Percentiles rank a stretch among this genome's conserved stretches.
Conservation (phyloP, 1,284 basidiomycete genomes). For the Rhizopogon parksii region DNA sequence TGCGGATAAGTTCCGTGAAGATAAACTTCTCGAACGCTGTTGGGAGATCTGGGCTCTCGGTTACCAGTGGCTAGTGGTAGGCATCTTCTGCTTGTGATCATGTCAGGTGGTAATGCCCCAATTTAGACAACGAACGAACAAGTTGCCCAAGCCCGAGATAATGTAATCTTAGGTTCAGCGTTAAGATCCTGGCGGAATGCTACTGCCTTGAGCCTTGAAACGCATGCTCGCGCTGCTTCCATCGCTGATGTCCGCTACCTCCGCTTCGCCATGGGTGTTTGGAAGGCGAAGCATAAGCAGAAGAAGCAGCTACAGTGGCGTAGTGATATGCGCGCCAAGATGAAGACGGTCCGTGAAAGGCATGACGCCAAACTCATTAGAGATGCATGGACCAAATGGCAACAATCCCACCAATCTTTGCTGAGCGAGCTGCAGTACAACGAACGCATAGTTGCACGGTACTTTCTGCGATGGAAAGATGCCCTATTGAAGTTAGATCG, state of each 20-base stretch:
- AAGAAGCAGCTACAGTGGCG: slow-evolving; percentile 54
- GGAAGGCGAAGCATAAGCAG: slow-evolving; percentile 45
- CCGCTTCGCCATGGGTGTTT: slow-evolving; percentile 35
- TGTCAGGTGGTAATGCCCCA: slow-evolving; percentile 10
- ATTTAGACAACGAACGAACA: slow-evolving; percentile 56
- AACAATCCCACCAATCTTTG: slow-evolving; percentile 42
- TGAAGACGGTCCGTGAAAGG: slow-evolving; percentile 52
- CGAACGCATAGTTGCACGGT: slow-evolving; percentile 35
- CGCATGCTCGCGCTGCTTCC: slow-evolving; percentile 34
- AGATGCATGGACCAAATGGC: slow-evolving; percentile 59
- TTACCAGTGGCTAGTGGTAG: slow-evolving; percentile 62
- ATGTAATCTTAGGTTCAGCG: slow-evolving; percentile 48
- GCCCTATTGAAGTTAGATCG: slow-evolving; percentile 34
- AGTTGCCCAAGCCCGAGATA: slow-evolving; percentile 51
- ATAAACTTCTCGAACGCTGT: slow-evolving; percentile 56
- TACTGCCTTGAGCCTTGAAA: slow-evolving; percentile 31
- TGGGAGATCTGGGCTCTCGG: slow-evolving; percentile 68
- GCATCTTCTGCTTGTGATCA: slow-evolving; percentile 25
- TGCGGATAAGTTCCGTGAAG: slow-evolving; percentile 61
- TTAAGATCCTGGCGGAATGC: slow-evolving; percentile 52
- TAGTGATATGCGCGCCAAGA: slow-evolving; percentile 57
- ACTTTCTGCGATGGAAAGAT: slow-evolving; percentile 46
- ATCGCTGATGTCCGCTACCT: slow-evolving; percentile 39
- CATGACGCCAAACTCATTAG: slow-evolving; percentile 43
- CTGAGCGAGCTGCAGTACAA: slow-evolving; percentile 44